A percentile compares a stretch with the other conserved stretches of the same genome.
These are phyloP conservation scores for Oryza punctata DNA, from an alignment of 176 grass and related monocot species.

Conservation along the genomic window DNA sequence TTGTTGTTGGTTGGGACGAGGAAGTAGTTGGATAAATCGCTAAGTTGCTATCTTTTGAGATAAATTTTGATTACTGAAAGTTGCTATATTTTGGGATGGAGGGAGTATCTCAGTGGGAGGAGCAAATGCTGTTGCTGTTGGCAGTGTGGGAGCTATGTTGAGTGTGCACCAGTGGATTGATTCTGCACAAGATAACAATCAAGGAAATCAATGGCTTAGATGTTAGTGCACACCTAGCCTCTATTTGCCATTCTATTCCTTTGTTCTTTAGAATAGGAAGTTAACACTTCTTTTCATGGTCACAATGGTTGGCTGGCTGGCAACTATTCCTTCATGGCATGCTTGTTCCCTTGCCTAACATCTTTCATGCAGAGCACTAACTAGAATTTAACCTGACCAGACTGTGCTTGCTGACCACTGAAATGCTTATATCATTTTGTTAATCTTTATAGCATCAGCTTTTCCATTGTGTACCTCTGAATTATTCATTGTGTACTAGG, in stretches of 20 bases:
- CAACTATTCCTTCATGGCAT: conserved; percentile 38
- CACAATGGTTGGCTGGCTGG: background rate
- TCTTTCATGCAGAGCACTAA: background rate
- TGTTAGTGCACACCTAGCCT: conserved; percentile 28
- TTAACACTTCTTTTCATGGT: conserved; percentile 47
- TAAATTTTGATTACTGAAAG: no score
- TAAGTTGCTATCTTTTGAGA: no score
- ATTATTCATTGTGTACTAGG: background rate
- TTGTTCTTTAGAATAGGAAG: conserved; percentile 14
- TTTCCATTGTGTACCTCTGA: background rate
- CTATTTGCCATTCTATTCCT: conserved; percentile 30
- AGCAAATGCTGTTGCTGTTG: conserved; percentile 29
- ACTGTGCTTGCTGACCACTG: background rate
- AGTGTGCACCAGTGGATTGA: background rate
- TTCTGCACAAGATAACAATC: background rate
- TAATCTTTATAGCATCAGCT: conserved; percentile 16
- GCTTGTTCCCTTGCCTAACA: conserved; percentile 35
- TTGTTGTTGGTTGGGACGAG: no score
- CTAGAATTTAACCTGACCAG: conserved; percentile 6
- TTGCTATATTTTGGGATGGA: no score
- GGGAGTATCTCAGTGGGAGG: conserved; percentile 10
- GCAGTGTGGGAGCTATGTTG: conserved; percentile 1
- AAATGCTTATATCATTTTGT: conserved; percentile 25
- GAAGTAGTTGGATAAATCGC: no score
- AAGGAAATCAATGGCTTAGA: conserved; percentile 22